Percentiles rank a stretch among this genome's conserved stretches.
phyloP scores from a whole-genome alignment of 345 rosid species.

The Eucalyptus cloeziana region DNA sequence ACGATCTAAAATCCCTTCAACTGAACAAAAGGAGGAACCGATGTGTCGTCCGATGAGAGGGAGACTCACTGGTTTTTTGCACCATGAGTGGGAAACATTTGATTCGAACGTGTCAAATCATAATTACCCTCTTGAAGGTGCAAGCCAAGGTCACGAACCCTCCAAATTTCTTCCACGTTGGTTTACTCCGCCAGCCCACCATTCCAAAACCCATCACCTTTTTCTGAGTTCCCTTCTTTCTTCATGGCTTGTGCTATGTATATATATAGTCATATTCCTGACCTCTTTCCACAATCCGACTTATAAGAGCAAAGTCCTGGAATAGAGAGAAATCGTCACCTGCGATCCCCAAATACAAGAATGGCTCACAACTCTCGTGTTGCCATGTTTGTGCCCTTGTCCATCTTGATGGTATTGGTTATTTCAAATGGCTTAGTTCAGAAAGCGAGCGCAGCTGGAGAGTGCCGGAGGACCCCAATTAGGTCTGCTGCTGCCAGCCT shows the following conservation, averaged over 20 bases:
- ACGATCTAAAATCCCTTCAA: background rate
- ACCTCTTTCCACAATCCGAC: background rate
- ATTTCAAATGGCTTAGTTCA: background rate
- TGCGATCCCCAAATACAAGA: background rate
- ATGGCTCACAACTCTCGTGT: background rate
- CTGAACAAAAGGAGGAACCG: background rate
- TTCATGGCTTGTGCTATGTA: background rate
- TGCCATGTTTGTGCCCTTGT: background rate
- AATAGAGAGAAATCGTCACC: background rate
- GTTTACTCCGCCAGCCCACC: background rate
- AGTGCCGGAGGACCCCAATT: slow-evolving; percentile 56
- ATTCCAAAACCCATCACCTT: background rate
- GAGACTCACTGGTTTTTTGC: background rate
- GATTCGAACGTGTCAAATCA: background rate
- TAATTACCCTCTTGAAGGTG: background rate
- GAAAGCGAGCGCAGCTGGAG: slow-evolving; percentile 19
- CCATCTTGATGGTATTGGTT: background rate
- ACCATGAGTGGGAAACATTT: background rate
- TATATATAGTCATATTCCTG: background rate
- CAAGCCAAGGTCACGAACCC: background rate
- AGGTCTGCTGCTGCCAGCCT: slow-evolving; percentile 50
- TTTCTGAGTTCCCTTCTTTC: background rate
- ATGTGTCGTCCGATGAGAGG: background rate
- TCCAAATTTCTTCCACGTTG: background rate
- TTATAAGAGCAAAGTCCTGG: background rate